Evolutionary conservation across 805 yeast genomes (phyloP).

Genomic region (Myxozyma vanderwaltii): DNA sequence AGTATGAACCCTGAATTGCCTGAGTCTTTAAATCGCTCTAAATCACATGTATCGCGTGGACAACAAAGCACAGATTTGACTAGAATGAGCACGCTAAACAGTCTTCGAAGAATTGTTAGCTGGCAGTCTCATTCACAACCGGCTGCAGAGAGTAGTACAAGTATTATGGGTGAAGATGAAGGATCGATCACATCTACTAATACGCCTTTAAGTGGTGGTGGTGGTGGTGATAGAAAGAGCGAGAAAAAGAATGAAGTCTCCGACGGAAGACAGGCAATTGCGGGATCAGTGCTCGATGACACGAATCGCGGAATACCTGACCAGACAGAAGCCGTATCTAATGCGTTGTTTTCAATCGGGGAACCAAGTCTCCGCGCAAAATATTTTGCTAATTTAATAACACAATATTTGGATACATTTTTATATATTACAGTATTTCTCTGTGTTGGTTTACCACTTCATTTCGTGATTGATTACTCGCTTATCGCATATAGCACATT

Average conservation of each 20-base stretch:
- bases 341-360: conserved; percentile 10
- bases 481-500: conserved; percentile 65
- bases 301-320: neutral
- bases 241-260: neutral
- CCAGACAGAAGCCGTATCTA: neutral
- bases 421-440: conserved; percentile 44
- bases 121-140: conserved; percentile 1
- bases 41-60: neutral
- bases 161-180: neutral
- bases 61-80: conserved; percentile 9
- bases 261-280: neutral
- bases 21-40: neutral
- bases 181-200: neutral
- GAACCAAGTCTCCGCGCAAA: conserved; percentile 30
- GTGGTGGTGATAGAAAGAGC: neutral
- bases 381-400: conserved; percentile 27
- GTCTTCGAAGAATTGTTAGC: conserved; percentile 5
- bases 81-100: conserved; percentile 1
- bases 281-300: neutral
- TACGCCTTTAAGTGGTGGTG: neutral
- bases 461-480: conserved; percentile 58
- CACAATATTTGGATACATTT: conserved; percentile 31
- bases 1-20: conserved; percentile 10
- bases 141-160: conserved; percentile 3
- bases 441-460: conserved; percentile 60